A percentile compares a stretch with the other conserved stretches of the same genome.
Conservation (phyloP, 2,329 filamentous ascomycete genomes). For the Exophiala lecanii-corni region DNA sequence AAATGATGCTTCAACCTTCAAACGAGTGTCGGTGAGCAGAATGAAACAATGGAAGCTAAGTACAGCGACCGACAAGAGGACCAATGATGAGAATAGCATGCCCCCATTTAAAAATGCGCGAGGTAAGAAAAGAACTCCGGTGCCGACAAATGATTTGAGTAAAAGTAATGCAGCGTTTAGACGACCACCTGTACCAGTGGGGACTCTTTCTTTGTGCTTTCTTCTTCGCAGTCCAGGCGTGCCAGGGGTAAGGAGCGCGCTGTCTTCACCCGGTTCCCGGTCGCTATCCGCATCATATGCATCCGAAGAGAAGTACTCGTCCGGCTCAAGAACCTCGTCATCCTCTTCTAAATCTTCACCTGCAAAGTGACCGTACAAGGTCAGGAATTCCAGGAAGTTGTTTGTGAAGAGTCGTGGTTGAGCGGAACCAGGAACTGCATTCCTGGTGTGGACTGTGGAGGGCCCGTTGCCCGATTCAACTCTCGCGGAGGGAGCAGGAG, state of each 20-base stretch:
- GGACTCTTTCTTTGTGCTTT: constrained; percentile 69
- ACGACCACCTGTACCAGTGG: constrained; percentile 70
- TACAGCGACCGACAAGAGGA: constrained; percentile 77
- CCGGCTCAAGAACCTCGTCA: constrained; percentile 78
- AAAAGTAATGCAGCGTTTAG: constrained; percentile 77
- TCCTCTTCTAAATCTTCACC: constrained; percentile 96
- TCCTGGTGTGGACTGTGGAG: constrained; percentile 27
- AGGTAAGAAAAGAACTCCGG: constrained; percentile 87
- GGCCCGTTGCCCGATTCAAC: constrained; percentile 34
- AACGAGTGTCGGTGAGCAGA: constrained; percentile 77
- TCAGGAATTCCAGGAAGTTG: constrained; percentile 93
- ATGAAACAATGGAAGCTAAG: constrained; percentile 98
- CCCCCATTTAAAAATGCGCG: constrained; percentile 92
- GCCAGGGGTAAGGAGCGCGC: constrained; percentile 66
- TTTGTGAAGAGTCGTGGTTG: constrained; percentile 70
- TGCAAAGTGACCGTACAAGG: constrained; percentile 93
- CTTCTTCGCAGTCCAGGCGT: constrained; percentile 68
- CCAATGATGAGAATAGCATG: constrained; percentile 92
- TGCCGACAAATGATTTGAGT: constrained; percentile 96
- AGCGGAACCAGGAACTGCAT: constrained; percentile 33
- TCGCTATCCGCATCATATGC: constrained; percentile 58
- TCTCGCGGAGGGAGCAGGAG: constrained; percentile 48
- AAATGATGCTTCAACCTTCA: constrained; percentile 88
- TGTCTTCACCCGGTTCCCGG: constrained; percentile 80
- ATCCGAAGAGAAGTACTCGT: constrained; percentile 87